phyloP scores from a whole-genome alignment of 441 rosid species.

The Viola pubescens region DNA sequence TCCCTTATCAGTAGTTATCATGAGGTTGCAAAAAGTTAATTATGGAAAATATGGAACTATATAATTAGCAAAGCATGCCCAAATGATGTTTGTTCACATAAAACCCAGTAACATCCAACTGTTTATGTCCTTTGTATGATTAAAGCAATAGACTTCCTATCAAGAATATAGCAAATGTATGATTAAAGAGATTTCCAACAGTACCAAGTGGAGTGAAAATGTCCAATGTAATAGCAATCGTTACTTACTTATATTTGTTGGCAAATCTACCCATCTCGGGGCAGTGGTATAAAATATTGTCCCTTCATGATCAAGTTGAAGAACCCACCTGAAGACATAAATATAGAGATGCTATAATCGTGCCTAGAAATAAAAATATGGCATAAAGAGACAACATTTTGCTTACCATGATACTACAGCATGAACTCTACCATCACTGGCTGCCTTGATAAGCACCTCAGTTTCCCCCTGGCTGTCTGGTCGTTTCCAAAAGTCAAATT shows the following conservation, averaged over 20 bases:
- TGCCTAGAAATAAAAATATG: neutral
- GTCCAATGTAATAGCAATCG: neutral
- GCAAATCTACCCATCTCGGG: constrained; percentile 66
- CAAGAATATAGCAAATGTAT: neutral
- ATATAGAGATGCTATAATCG: neutral
- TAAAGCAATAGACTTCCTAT: neutral
- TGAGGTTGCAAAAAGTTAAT: neutral
- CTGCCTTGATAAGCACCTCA: constrained; percentile 50
- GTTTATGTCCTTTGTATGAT: neutral
- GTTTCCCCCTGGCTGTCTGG: constrained; percentile 64
- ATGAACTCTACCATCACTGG: constrained; percentile 54
- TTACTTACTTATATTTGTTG: constrained; percentile 32
- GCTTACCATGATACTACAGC: constrained; percentile 82
- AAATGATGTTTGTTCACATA: neutral
- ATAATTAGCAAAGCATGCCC: neutral
- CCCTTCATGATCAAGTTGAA: constrained; percentile 89
- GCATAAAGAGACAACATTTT: neutral
- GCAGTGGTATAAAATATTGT: constrained; percentile 82
- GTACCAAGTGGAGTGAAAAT: neutral
- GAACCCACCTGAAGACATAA: constrained; percentile 66
- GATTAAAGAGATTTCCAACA: neutral
- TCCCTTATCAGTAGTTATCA: neutral
- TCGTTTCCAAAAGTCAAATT: constrained; percentile 92
- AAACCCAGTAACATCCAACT: neutral
- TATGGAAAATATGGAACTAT: neutral